Evolutionary conservation across 208 protist genomes (phyloP), one percentile per base, ranked within the genome.

Genomic region (Crithidia mellificae): DNA sequence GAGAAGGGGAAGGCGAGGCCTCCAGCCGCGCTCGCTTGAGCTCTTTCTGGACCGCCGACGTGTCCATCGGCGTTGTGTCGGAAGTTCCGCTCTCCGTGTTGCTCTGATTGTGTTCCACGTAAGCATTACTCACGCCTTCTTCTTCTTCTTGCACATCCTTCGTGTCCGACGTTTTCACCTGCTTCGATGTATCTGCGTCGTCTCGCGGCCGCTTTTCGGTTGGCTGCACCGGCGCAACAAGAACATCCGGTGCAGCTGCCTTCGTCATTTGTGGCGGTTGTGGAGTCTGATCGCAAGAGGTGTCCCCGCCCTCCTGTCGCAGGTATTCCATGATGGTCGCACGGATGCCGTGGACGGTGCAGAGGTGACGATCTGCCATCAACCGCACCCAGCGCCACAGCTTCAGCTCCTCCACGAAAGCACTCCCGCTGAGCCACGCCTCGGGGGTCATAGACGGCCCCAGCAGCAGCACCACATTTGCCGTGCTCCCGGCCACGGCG

Each of bases 321-420:
- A 80, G 56, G 30, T 67, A 80, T 3, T 12, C 63, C 0, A 20
- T 0, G 25, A 80, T 67, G 22, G 46, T 17, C 12, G 36, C 12
- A 15, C 56, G 59, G 39, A 80, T 73, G 0, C 62, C 24, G 19
- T 6, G 2, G 24, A n/a, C 43, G 0, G 65, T 59, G 44, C 57
- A 36, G 41, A 30, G 51, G 53, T 72, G 72, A 19, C 68, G 74
- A 30, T 77, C 74, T 4, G 87, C 86, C 59, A 84, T 79, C 0
- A 62, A 63, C 15, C 87, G 87, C 38, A 91, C 64, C 88, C 90
- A 95, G 0, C 90, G 87, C 88, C 90, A 95, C 69, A 95, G 74
- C 58, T 87, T 85, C 74, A 95, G 72, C 63, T 95, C 87, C 59
- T 95, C 84, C 32, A 93, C 90, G 77, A 95, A 95, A 27, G 80